Base-by-base conservation (phyloP, 192 early-diverging fungal species). In the Gryganskiella cystojenkinii region DNA sequence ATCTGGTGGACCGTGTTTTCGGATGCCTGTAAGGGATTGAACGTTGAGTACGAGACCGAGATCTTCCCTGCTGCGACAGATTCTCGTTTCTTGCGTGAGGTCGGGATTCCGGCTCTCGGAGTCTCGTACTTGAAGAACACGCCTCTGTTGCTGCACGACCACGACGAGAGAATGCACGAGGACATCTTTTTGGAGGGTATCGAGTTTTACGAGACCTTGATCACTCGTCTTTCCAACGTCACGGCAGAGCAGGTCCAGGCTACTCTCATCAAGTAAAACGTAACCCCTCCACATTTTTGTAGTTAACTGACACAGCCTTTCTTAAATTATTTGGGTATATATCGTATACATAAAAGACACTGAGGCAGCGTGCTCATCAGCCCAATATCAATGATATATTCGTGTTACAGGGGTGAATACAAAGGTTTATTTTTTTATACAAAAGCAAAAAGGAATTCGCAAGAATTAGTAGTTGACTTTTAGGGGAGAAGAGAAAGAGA, bases 31-130 rank as follows among this genome's bases (percentile, higher is more conserved):
- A 82, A 84, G 30, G 82, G 86, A 14, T 83, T 83, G 54, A 82
- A 81, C 28, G 69, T 93, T 45, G 49, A 80, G 4, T 71, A 93
- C 19, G 82, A 86, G 34, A 86, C 86, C 45, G 92, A 93, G 76
- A 92, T 96, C 71, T 96, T 96, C 84, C 93, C 95, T 28, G 94
- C 92, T 15, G 92, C 90, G 40, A 92, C 91, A 9, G 95, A 96
- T 61, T 90, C 92, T 35, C 87, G 95, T 25, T 95, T 85, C 79
- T 59, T 96, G 64, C 89, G 93, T 55, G 82, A 85, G 50, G 82
- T 90, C 0, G 93, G 93, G 13, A 85, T 96, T 28, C 93, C 92
- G 2, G 90, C 91, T 3, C 82, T 95, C 64, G 95, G 95, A 47
- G 90, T 96, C 53, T 92, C 90, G n/a, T 92, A 92, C 22, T 85